Evolutionary conservation across 2,329 filamentous ascomycete genomes (phyloP).

Genomic region (Cladosporium sp.): DNA sequence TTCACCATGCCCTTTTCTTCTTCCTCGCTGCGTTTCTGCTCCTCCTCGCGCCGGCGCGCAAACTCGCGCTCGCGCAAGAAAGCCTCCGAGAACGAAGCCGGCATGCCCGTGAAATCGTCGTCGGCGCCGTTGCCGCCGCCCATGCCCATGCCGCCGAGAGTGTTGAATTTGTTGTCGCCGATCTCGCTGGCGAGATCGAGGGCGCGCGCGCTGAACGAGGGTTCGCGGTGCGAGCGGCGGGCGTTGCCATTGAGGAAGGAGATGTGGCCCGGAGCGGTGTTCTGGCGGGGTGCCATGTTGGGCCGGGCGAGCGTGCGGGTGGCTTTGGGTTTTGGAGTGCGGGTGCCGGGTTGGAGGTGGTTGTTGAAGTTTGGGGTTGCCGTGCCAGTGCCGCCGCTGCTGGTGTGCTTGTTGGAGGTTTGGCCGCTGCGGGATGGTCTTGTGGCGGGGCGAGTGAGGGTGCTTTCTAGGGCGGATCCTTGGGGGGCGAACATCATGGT

Average conservation of each 20-base stretch:
- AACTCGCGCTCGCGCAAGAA: slow-evolving; percentile 59
- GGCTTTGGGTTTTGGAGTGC: slow-evolving; percentile 51
- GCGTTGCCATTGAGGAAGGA: slow-evolving; percentile 30
- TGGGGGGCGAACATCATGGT: slow-evolving; percentile 83
- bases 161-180: slow-evolving; percentile 60
- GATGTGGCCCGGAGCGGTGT: slow-evolving; percentile 28
- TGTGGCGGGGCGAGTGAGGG: slow-evolving; percentile 35
- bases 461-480: slow-evolving; percentile 34
- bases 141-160: slow-evolving; percentile 64
- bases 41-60: slow-evolving; percentile 44
- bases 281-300: slow-evolving; percentile 21
- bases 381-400: slow-evolving; percentile 38
- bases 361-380: slow-evolving; percentile 35
- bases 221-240: slow-evolving; percentile 45
- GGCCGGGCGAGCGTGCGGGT: slow-evolving; percentile 11
- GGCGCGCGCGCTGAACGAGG: slow-evolving; percentile 63
- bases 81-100: slow-evolving; percentile 39
- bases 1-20: slow-evolving; percentile 71
- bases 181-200: slow-evolving; percentile 74
- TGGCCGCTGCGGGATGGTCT: slow-evolving; percentile 24
- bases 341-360: background rate
- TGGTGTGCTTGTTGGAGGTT: slow-evolving; percentile 29
- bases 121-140: slow-evolving; percentile 41
- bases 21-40: slow-evolving; percentile 39
- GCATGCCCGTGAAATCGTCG: slow-evolving; percentile 25